A percentile compares a stretch with the other conserved stretches of the same genome.
Conservation (phyloP, 495 filamentous ascomycete genomes). For the Glonium stellatum region DNA sequence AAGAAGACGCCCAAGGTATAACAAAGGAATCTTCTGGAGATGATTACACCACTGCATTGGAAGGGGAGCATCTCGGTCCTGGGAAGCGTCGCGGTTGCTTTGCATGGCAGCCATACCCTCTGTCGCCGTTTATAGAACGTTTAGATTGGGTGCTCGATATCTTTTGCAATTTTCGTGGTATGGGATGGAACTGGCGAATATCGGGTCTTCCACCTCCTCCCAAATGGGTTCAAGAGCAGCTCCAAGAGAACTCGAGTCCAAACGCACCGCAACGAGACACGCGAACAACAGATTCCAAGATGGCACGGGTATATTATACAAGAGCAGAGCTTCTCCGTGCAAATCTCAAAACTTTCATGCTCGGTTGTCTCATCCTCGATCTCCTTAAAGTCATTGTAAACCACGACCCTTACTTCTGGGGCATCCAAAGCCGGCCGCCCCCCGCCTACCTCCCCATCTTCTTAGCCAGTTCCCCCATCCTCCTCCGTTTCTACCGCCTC, state of each 20-base stretch:
- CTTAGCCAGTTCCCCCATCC: constrained; percentile 30
- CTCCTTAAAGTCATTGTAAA: constrained; percentile 57
- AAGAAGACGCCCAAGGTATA: background rate
- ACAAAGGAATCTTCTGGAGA: background rate
- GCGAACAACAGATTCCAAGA: constrained; percentile 13
- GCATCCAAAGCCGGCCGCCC: constrained; percentile 40
- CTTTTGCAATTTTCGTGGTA: constrained; percentile 60
- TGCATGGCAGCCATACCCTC: constrained; percentile 70
- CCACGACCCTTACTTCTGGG: constrained; percentile 68
- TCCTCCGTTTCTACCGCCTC: constrained; percentile 46
- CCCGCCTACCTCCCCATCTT: constrained; percentile 42
- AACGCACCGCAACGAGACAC: constrained; percentile 21
- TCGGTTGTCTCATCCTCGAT: constrained; percentile 60
- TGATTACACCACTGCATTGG: background rate
- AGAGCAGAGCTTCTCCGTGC: constrained; percentile 41
- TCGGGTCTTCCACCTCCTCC: constrained; percentile 55
- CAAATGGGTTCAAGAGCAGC: constrained; percentile 39
- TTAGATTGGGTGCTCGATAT: constrained; percentile 68
- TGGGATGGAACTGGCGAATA: constrained; percentile 72
- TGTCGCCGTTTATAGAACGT: constrained; percentile 48
- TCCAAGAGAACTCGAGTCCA: constrained; percentile 28
- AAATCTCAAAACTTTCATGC: constrained; percentile 43
- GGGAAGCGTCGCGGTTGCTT: constrained; percentile 15
- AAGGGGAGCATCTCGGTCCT: constrained; percentile 13
- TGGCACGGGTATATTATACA: constrained; percentile 36